Conservation (phyloP, 2,329 filamentous ascomycete species). For the Colletotrichum sp. region DNA sequence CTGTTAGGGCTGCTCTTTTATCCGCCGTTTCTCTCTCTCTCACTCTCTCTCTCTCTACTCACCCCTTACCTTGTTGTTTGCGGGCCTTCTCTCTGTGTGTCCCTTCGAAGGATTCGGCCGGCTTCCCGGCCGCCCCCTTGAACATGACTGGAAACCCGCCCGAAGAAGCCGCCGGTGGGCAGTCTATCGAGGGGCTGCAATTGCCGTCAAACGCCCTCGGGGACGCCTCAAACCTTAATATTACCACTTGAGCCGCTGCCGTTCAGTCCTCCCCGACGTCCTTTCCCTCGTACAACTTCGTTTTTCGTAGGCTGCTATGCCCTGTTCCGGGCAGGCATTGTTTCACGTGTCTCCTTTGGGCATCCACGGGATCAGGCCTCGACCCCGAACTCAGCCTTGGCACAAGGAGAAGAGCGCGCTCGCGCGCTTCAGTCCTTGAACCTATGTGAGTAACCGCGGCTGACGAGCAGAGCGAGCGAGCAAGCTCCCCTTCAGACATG, state of each 20-base stretch:
- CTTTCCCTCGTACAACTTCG: background rate
- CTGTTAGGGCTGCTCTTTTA: background rate
- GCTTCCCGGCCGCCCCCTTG: background rate
- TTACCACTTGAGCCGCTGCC: background rate
- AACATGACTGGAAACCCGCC: background rate
- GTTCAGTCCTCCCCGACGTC: background rate
- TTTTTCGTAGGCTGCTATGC: background rate
- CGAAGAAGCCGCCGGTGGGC: background rate
- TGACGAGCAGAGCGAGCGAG: background rate
- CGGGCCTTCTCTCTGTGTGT: background rate
- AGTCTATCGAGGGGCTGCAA: background rate
- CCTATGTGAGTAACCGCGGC: background rate
- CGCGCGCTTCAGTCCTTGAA: background rate
- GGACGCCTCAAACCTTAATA: background rate
- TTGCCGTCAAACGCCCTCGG: slow-evolving; percentile 4
- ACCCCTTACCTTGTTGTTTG: background rate
- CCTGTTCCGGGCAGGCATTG: background rate
- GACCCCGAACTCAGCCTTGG: background rate
- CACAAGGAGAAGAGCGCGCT: background rate
- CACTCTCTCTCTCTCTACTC: background rate
- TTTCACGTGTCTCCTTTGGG: slow-evolving; percentile 11
- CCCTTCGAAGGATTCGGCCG: background rate
- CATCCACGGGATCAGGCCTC: background rate
- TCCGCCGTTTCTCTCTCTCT: background rate
- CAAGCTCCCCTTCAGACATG: background rate